Evolutionary conservation across 495 filamentous ascomycete species (phyloP).

Genomic region (Tetracladium setigerum): DNA sequence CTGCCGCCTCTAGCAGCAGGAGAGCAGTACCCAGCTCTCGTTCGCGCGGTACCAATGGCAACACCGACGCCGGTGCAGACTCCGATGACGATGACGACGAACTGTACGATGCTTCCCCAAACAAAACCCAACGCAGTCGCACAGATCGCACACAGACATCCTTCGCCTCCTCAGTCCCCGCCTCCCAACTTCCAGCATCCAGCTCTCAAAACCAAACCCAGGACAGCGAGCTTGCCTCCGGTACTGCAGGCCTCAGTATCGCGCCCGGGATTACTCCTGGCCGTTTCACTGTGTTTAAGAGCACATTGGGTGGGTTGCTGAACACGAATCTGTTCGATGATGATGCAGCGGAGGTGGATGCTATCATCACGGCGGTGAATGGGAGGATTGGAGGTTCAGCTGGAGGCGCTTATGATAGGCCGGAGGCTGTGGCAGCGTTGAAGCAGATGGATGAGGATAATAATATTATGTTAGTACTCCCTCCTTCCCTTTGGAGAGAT

Average conservation of each 20-base stretch:
- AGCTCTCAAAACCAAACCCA: slow-evolving; percentile 36
- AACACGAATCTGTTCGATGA: slow-evolving; percentile 70
- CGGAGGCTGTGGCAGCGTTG: slow-evolving; percentile 72
- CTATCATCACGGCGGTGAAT: slow-evolving; percentile 76
- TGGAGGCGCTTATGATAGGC: slow-evolving; percentile 49
- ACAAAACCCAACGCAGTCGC: slow-evolving; percentile 34
- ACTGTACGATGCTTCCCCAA: slow-evolving; percentile 49
- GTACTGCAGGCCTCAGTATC: slow-evolving; percentile 15
- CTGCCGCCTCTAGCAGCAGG: not conserved
- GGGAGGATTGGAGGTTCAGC: slow-evolving; percentile 45
- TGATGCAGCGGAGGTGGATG: slow-evolving; percentile 68
- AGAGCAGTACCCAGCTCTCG: slow-evolving; percentile 3
- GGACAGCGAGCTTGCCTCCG: slow-evolving; percentile 13
- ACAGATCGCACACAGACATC: slow-evolving; percentile 40
- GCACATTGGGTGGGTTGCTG: slow-evolving; percentile 70
- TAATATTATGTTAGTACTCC: slow-evolving; percentile 77
- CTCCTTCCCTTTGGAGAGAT: not conserved
- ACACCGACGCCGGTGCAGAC: slow-evolving; percentile 13
- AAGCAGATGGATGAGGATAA: slow-evolving; percentile 74
- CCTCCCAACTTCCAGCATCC: slow-evolving; percentile 43
- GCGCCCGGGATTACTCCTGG: slow-evolving; percentile 39
- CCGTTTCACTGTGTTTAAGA: slow-evolving; percentile 68
- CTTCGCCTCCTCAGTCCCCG: slow-evolving; percentile 58
- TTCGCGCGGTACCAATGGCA: slow-evolving; percentile 10
- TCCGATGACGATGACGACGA: slow-evolving; percentile 44